Conservation (phyloP, 2,329 filamentous ascomycete genomes). For the Coniella lustricola region DNA sequence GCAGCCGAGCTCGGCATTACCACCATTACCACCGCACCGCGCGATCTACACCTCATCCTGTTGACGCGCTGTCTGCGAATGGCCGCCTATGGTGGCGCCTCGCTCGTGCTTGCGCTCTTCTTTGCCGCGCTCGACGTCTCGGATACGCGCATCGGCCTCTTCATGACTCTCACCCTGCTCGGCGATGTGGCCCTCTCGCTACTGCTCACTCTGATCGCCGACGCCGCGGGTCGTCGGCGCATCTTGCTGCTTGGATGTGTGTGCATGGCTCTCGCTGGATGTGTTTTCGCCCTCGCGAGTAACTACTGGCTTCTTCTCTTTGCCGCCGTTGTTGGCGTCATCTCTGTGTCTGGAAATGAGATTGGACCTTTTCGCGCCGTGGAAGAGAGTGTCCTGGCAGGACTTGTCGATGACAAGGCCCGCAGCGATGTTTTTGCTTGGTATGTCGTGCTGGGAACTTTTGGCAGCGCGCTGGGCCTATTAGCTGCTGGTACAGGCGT, state of each 20-base stretch:
- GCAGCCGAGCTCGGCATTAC: constrained; percentile 37
- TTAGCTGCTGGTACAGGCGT: constrained; percentile 54
- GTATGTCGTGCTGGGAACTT: constrained; percentile 52
- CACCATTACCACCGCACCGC: constrained; percentile 32
- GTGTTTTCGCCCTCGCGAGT: constrained; percentile 43
- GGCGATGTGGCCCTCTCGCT: constrained; percentile 56
- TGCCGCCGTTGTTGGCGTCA: constrained; percentile 54
- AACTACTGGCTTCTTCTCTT: constrained; percentile 53
- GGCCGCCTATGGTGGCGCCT: constrained; percentile 55
- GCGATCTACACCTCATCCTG: constrained; percentile 51
- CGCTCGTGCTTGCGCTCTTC: constrained; percentile 50
- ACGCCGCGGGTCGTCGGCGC: constrained; percentile 46
- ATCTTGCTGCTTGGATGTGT: constrained; percentile 47
- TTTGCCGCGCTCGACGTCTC: constrained; percentile 43
- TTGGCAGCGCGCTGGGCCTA: constrained; percentile 55
- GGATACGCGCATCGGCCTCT: constrained; percentile 48
- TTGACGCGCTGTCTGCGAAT: constrained; percentile 54
- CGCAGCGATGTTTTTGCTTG: constrained; percentile 54
- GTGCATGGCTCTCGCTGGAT: constrained; percentile 49
- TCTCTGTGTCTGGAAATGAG: constrained; percentile 55
- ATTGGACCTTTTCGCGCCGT: constrained; percentile 57
- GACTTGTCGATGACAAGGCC: constrained; percentile 39
- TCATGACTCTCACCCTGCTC: constrained; percentile 58
- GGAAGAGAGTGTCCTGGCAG: constrained; percentile 54
- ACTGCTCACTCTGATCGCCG: constrained; percentile 50